Base-by-base conservation (phyloP, 176 grass and related monocot genomes). In the Carex cristatella region DNA sequence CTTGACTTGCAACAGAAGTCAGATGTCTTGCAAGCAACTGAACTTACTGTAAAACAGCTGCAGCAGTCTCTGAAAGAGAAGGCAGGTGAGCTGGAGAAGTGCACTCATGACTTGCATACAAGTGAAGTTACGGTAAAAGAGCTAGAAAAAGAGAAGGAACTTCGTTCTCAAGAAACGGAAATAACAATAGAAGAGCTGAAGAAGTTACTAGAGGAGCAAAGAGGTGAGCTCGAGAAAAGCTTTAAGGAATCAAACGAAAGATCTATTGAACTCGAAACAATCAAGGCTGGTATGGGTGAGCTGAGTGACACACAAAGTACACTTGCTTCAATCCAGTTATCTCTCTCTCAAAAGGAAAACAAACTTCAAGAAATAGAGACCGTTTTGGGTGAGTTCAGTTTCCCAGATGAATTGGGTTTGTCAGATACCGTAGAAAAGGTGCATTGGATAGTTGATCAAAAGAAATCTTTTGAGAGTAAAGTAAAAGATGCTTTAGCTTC, bases 401-500 rank as follows among this genome's bases (percentile, higher is more conserved):
- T 79, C 63, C 86, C 91, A 80, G 79, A 98, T 83, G 85, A 86
- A 87, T 30, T 94, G 63, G 69, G 84, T 90, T 98, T 87, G 57
- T 89, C 90, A 87, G 95, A 98, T 54, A 59, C 81, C 66, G 65
- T 83, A 30, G 86, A 94, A 61, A 93, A 86, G 83, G 60, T 94
- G 87, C 69, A 77, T 76, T 98, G 95, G 95, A 87, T 98, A 76
- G 82, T 91, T 90, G 88, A 94, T 82, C 88, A 94, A 88, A 98
- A 93, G 55, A 87, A 87, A 80, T 79, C 81, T 86, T 80, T 87
- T 68, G 92, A 93, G 66, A 87, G 54, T 44, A 98, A 91, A 94
- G 81, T 93, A 69, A 95, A 93, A 90, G 87, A 92, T 77, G 88
- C 88, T 46, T 83, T 98, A 68, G 59, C 60, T 85, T 93, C 74